Conservation (phyloP, 192 early-diverging fungal species). For the Backusella australiensis region DNA sequence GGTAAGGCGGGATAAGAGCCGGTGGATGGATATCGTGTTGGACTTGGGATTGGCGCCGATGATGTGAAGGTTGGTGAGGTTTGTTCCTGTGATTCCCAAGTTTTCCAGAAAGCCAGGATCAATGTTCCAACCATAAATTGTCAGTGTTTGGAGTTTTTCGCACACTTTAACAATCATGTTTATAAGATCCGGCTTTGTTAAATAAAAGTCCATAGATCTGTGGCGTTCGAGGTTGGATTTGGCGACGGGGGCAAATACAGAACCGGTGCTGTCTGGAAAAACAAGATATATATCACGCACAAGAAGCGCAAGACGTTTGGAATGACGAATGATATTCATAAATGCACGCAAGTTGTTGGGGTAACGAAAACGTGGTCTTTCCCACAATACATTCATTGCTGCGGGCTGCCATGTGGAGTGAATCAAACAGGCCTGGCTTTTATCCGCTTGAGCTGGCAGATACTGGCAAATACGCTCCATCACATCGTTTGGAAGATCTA, state of each 20-base stretch:
- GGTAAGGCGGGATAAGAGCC: background rate
- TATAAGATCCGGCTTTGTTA: constrained; percentile 20
- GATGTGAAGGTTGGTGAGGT: constrained; percentile 15
- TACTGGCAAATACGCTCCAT: constrained; percentile 27
- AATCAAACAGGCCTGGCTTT: constrained; percentile 30
- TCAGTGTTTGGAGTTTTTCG: constrained; percentile 30
- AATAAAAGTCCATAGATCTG: background rate
- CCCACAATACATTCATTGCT: constrained; percentile 38
- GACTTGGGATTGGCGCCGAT: constrained; percentile 18
- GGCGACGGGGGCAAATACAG: background rate
- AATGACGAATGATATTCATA: background rate
- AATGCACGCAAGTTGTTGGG: constrained; percentile 31
- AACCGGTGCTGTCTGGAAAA: background rate
- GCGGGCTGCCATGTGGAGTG: constrained; percentile 28
- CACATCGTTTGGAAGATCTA: constrained; percentile 14
- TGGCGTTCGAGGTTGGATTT: background rate
- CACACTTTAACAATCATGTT: constrained; percentile 19
- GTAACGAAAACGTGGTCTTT: constrained; percentile 28
- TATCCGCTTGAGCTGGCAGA: constrained; percentile 28
- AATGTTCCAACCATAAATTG: constrained; percentile 42
- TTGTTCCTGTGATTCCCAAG: background rate
- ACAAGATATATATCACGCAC: constrained; percentile 32
- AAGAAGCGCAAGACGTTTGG: constrained; percentile 18
- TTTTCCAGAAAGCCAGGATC: constrained; percentile 15
- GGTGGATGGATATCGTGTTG: background rate